Evolutionary conservation across 2,329 filamentous ascomycete species (phyloP).

Genomic region (Aspergillus spinulosporus): DNA sequence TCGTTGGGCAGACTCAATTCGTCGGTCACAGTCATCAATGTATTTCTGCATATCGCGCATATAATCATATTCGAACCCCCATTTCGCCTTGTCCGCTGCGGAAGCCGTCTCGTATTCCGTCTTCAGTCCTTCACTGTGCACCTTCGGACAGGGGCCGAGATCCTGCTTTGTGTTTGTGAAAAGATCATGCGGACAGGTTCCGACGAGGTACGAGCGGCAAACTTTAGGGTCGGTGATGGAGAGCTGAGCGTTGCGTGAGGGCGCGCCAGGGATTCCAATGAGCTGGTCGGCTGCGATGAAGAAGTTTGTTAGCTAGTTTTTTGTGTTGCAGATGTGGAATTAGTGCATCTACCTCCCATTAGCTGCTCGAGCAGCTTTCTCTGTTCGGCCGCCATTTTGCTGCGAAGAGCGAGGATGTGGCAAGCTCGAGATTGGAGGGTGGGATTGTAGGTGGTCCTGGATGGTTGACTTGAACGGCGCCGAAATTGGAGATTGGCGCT

Average conservation of each 20-base stretch:
- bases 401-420: neutral
- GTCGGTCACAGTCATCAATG: constrained; percentile 92
- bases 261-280: constrained; percentile 70
- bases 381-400: constrained; percentile 87
- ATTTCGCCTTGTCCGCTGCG: constrained; percentile 69
- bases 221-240: constrained; percentile 89
- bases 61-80: constrained; percentile 96
- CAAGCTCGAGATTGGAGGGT: neutral
- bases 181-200: constrained; percentile 95
- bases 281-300: constrained; percentile 57
- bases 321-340: constrained; percentile 9
- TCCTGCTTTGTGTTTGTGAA: constrained; percentile 99
- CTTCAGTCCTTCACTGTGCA: constrained; percentile 86
- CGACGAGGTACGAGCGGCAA: constrained; percentile 89
- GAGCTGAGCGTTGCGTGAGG: constrained; percentile 75
- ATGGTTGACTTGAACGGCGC: constrained; percentile 3
- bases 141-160: constrained; percentile 81
- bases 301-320: constrained; percentile 30
- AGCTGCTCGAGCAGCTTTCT: constrained; percentile 97
- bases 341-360: constrained; percentile 54
- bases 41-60: constrained; percentile 94
- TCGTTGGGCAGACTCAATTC: constrained; percentile 87
- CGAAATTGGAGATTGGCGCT: constrained; percentile 28
- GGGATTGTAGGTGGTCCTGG: constrained; percentile 4
- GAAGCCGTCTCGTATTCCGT: constrained; percentile 79